Percentiles rank a stretch among this genome's conserved stretches.
Evolutionary conservation across 306 rosid genomes (phyloP).

Genomic region (Medicago arabica): DNA sequence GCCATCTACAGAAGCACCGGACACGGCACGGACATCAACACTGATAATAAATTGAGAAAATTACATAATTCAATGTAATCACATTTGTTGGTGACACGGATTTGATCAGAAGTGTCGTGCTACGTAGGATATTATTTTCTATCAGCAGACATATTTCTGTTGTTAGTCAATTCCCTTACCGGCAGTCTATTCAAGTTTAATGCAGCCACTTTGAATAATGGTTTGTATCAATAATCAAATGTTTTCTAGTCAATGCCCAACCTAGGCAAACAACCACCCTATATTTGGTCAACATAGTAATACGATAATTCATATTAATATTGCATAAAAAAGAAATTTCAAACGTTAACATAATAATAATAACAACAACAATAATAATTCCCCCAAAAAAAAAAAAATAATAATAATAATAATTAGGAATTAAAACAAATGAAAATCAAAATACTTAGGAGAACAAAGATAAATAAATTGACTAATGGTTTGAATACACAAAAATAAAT

Average conservation of each 20-base stretch:
- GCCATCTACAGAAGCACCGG: no score
- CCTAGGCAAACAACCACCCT: conserved; percentile 27
- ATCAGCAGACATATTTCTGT: neutral
- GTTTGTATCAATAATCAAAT: neutral
- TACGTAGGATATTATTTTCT: no score
- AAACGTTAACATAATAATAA: neutral
- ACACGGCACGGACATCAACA: no score
- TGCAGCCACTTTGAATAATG: conserved; percentile 16
- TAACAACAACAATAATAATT: neutral
- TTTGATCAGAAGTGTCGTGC: no score
- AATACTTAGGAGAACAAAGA: conserved; percentile 13
- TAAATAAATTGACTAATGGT: conserved; percentile 1
- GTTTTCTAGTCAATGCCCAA: conserved; percentile 35
- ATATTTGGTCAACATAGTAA: conserved; percentile 32
- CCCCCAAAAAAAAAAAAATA: neutral
- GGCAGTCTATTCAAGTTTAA: conserved; percentile 16
- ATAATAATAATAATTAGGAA: neutral
- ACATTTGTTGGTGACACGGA: no score
- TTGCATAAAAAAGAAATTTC: neutral
- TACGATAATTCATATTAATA: neutral
- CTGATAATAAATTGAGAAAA: no score
- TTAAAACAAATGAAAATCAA: conserved; percentile 10
- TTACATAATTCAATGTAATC: no score
- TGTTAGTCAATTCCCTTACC: neutral
- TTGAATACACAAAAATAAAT: neutral